phyloP scores from a whole-genome alignment of 495 filamentous ascomycete genomes.

The Penicillium cinerascens region DNA sequence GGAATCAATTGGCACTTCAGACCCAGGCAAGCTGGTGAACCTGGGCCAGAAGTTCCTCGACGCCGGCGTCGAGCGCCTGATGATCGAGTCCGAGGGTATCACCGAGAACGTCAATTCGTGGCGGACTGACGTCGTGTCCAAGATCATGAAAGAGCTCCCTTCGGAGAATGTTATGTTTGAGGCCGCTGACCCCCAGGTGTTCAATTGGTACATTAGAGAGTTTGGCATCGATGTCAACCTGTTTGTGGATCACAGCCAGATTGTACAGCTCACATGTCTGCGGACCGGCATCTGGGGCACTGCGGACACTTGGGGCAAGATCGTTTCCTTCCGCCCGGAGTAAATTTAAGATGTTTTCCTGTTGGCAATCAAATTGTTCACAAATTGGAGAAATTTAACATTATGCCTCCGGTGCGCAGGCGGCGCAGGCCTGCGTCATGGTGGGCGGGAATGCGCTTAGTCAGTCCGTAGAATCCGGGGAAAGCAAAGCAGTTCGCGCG shows the following conservation, averaged over 20 bases:
- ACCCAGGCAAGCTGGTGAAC: slow-evolving; percentile 48
- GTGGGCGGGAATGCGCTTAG: slow-evolving; percentile 8
- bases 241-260: slow-evolving; percentile 60
- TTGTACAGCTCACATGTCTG: slow-evolving; percentile 54
- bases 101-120: slow-evolving; percentile 56
- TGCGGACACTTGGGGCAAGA: slow-evolving; percentile 55
- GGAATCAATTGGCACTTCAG: slow-evolving; percentile 50
- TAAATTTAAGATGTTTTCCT: background rate
- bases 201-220: slow-evolving; percentile 58
- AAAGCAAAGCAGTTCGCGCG: slow-evolving; percentile 9
- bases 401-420: background rate
- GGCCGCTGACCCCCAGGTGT: slow-evolving; percentile 56
- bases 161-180: slow-evolving; percentile 60
- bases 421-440: background rate
- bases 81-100: slow-evolving; percentile 62
- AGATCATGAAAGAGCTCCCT: slow-evolving; percentile 51
- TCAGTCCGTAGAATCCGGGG: slow-evolving; percentile 16
- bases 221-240: slow-evolving; percentile 59
- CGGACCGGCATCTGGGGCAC: slow-evolving; percentile 57
- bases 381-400: background rate
- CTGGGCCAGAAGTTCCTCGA: slow-evolving; percentile 51
- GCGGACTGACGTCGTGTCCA: slow-evolving; percentile 56
- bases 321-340: slow-evolving; percentile 47
- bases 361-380: background rate
- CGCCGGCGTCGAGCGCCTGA: slow-evolving; percentile 54